A percentile compares a stretch with the other conserved stretches of the same genome.
Evolutionary conservation across 371 early-diverging fungal genomes (phyloP).

Genomic region (Choanephora cucurbitarum): DNA sequence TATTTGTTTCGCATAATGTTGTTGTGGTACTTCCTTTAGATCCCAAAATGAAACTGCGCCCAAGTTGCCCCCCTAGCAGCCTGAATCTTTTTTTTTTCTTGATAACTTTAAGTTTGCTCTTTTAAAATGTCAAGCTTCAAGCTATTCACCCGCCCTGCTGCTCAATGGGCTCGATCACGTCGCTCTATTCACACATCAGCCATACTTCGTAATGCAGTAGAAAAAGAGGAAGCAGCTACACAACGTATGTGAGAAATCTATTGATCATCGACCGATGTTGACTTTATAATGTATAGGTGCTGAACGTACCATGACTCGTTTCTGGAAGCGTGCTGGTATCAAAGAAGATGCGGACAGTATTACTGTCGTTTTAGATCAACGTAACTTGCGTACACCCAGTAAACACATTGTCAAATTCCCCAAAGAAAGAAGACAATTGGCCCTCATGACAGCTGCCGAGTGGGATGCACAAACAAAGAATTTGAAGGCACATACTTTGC

Average conservation of each 20-base stretch:
- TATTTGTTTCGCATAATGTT: no score
- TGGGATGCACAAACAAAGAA: conserved; percentile 88
- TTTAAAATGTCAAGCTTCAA: conserved; percentile 9
- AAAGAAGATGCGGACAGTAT: conserved; percentile 59
- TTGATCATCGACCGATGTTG: background rate
- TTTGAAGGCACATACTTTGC: conserved; percentile 83
- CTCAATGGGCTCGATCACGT: conserved; percentile 7
- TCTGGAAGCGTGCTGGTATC: conserved; percentile 74
- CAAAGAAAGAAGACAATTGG: conserved; percentile 60
- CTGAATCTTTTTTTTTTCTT: no score
- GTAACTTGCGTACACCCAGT: conserved; percentile 83
- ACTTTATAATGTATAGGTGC: conserved; percentile 35
- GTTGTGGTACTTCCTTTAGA: no score
- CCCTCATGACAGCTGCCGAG: conserved; percentile 85
- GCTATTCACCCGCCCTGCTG: conserved; percentile 8
- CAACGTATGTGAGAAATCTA: conserved; percentile 20
- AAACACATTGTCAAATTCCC: conserved; percentile 71
- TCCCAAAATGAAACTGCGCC: no score
- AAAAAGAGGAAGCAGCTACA: conserved; percentile 26
- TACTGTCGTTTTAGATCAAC: conserved; percentile 75
- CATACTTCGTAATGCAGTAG: conserved; percentile 9
- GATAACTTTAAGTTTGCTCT: no score
- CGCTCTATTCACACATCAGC: conserved; percentile 16
- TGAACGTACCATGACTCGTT: conserved; percentile 67
- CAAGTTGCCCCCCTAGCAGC: no score